Base-by-base conservation (phyloP, 129 eudicot species). In the Escallonia herrerae region DNA sequence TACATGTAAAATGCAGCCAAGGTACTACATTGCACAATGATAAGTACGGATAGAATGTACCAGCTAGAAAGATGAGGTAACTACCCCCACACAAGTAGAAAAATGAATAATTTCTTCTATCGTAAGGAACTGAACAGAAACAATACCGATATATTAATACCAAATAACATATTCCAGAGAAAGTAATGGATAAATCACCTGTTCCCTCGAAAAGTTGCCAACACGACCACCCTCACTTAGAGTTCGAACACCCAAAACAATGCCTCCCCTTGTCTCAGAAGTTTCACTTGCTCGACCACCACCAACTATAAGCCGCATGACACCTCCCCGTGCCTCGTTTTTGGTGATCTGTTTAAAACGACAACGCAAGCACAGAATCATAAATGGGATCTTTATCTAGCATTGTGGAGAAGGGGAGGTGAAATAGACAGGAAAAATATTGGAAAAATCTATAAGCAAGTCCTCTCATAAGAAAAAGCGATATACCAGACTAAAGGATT, bases 181-280 rank as follows among this genome's bases (percentile, higher is more conserved):
- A 15, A 47, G 7, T 7, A 41, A 10, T 42, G 33, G 44, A 41
- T 37, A 56, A 46, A 4, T 68, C 64, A 91, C 97, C 95, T 94
- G 99, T 75, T 94, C 99, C 73, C 99, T 79, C 38, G 99, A 79
- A 72, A 94, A 94, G 71, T 77, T 72, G 8, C 99, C 99, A 51
- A 94, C 99, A 71, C 99, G 99, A 15, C 99, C 99, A 15, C 99
- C 99, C 63, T 94, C 99, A 80, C 99, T 94, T 64, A 94, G 84
- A 65, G 99, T 86, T 61, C 99, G 84, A 69, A 94, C 99, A 10
- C 99, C 97, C 74, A 94, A 88, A 56, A 94, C 90, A 65, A 94
- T 96, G 41, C 96, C 85, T 60, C 99, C 99, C 71, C 72, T 89
- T 41, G 83, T 67, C 48, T 89, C 90, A 65, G 79, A 61, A 45